Evolutionary conservation across 2,329 filamentous ascomycete species (phyloP).

Genomic region (Ascosphaera pollenicola): DNA sequence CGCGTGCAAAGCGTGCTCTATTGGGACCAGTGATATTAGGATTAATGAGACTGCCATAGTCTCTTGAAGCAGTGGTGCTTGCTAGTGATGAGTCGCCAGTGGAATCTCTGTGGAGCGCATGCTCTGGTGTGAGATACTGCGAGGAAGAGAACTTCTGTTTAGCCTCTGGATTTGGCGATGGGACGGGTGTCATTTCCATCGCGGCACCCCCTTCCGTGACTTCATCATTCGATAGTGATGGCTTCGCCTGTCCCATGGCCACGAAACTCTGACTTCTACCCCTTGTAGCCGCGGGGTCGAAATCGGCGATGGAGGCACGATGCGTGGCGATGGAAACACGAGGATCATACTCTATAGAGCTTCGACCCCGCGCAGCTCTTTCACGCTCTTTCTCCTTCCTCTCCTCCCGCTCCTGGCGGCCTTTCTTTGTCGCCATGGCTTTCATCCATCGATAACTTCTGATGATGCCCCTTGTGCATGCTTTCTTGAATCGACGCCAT

Average conservation of each 20-base stretch:
- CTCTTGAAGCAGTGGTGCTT: conserved; percentile 11
- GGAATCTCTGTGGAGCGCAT: background rate
- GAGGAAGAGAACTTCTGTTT: conserved; percentile 12
- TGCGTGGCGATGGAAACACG: conserved; percentile 1
- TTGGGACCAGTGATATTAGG: conserved; percentile 40
- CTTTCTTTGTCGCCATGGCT: conserved; percentile 12
- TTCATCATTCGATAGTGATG: conserved; percentile 9
- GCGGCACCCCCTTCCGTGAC: conserved; percentile 31
- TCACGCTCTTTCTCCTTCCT: conserved; percentile 25
- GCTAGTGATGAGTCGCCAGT: background rate
- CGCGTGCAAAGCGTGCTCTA: conserved; percentile 69
- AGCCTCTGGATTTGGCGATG: conserved; percentile 45
- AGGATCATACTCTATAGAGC: conserved; percentile 6
- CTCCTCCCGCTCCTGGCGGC: conserved; percentile 24
- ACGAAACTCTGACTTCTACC: background rate
- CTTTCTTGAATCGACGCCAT: conserved; percentile 87
- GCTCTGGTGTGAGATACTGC: conserved; percentile 6
- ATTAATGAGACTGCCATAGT: conserved; percentile 53
- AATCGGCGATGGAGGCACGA: background rate
- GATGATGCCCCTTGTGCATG: conserved; percentile 40
- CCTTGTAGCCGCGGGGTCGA: background rate
- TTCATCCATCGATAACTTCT: conserved; percentile 23
- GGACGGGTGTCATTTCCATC: conserved; percentile 91
- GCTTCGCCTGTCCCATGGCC: conserved; percentile 1
- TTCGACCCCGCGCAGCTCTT: conserved; percentile 18